These are phyloP conservation scores for Reutealis trisperma DNA, from an alignment of 345 rosid species.

Conservation along the genomic window DNA sequence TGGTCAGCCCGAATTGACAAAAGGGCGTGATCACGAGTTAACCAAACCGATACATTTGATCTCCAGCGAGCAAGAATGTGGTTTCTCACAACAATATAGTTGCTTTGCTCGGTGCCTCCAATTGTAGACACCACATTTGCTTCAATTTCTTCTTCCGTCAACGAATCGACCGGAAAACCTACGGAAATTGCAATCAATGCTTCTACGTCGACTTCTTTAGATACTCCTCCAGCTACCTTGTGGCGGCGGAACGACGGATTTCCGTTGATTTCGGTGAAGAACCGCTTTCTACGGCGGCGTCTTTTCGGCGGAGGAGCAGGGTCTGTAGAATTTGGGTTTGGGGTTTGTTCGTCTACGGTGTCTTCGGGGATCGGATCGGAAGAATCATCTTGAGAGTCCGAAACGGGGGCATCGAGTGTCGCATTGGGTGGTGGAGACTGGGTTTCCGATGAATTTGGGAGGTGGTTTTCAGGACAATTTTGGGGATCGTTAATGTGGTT, in stretches of 20 bases:
- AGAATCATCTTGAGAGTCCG: constrained; percentile 73
- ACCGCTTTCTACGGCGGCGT: constrained; percentile 76
- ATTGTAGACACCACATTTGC: constrained; percentile 70
- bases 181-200: constrained; percentile 82
- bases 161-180: constrained; percentile 87
- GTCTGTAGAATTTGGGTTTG: constrained; percentile 47
- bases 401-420: constrained; percentile 46
- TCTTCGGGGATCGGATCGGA: constrained; percentile 61
- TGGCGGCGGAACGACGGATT: constrained; percentile 70
- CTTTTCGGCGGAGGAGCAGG: constrained; percentile 53
- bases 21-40: constrained; percentile 71
- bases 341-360: constrained; percentile 30
- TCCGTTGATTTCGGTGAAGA: constrained; percentile 83
- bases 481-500: constrained; percentile 39
- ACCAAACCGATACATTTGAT: constrained; percentile 76
- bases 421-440: constrained; percentile 36
- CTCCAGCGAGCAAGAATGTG: constrained; percentile 86
- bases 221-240: constrained; percentile 42
- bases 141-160: constrained; percentile 95
- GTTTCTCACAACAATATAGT: constrained; percentile 80
- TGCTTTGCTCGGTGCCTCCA: constrained; percentile 75
- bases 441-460: constrained; percentile 39
- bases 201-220: constrained; percentile 77
- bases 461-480: constrained; percentile 45
- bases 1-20: constrained; percentile 79